Base-by-base conservation (phyloP, 768 basidiomycete species). In the Dioszegia aurantiaca region DNA sequence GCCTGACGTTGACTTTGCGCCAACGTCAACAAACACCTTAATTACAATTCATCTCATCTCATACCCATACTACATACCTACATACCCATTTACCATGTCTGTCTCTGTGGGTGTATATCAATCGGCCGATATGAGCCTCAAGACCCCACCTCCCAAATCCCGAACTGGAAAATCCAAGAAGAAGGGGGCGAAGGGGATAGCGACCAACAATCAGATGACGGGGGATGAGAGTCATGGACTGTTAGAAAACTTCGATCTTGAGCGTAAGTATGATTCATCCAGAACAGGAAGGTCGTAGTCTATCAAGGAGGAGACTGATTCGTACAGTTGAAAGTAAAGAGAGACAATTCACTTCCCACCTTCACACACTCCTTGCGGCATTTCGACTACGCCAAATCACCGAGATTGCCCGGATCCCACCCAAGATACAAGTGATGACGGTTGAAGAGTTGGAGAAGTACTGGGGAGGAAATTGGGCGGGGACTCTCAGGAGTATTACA, bases 181-280 rank as follows among this genome's bases (percentile, higher is more conserved):
- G 39, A 39, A 53, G 36, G 51, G 36, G 11, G 3, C 9, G 17
- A 40, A 53, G 24, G 36, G 24, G 17, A 28, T 47, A 14, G 46
- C 31, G 30, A 47, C 31, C 26, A 26, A 47, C 28, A 47, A 23
- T 3, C 16, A 17, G 3, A 26, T 16, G 14, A 26, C 26, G 46
- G 46, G 28, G 3, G 36, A 53, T 9, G 51, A 10, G 21, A 39
- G 10, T n/a, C 37, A 53, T 52, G 60, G 55, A 8, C 41, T 76
- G 47, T 55, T 77, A 30, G 72, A 74, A 3, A 76, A 77, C 60
- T 73, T 76, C 52, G 77, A 77, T 55, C 64, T 76, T 0, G 77
- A 77, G 62, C 67, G 77, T 75, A 49, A 30, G 74, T 71, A 37
- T 2, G 36, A 19, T 8, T 11, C n/a, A n/a, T n/a, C n/a, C n/a